Conservation (phyloP, 140 eudicot species). For the Flaveria floridana region DNA sequence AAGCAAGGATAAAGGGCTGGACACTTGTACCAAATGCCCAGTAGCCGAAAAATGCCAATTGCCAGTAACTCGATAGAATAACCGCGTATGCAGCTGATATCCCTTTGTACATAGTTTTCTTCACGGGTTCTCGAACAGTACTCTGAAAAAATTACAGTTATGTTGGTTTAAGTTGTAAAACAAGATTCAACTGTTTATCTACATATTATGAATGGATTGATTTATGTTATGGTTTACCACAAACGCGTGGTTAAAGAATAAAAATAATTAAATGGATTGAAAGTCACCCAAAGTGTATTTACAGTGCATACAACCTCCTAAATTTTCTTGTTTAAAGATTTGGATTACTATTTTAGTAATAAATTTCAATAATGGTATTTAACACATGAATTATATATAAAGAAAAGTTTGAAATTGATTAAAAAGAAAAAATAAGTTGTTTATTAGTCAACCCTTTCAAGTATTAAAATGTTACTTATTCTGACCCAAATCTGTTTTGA, state of each 20-base stretch:
- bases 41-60: slow-evolving; percentile 48
- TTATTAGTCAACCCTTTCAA: background rate
- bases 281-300: slow-evolving; percentile 5
- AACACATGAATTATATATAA: background rate
- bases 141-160: slow-evolving; percentile 32
- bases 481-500: background rate
- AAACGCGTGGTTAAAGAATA: slow-evolving; percentile 5
- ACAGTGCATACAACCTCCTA: background rate
- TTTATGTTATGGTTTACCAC: slow-evolving; percentile 2
- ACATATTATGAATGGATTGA: background rate
- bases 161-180: slow-evolving; percentile 14
- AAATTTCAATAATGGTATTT: background rate
- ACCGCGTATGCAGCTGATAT: slow-evolving; percentile 49
- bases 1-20: slow-evolving; percentile 54
- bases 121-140: slow-evolving; percentile 49
- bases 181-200: background rate
- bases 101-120: slow-evolving; percentile 55
- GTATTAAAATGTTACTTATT: background rate
- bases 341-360: background rate
- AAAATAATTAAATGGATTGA: background rate
- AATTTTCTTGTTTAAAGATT: background rate
- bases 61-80: slow-evolving; percentile 54
- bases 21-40: slow-evolving; percentile 56
- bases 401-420: background rate
- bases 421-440: background rate